These are phyloP conservation scores for Tricholoma furcatifolium DNA, from an alignment of 768 basidiomycete genomes.

Conservation along the genomic window DNA sequence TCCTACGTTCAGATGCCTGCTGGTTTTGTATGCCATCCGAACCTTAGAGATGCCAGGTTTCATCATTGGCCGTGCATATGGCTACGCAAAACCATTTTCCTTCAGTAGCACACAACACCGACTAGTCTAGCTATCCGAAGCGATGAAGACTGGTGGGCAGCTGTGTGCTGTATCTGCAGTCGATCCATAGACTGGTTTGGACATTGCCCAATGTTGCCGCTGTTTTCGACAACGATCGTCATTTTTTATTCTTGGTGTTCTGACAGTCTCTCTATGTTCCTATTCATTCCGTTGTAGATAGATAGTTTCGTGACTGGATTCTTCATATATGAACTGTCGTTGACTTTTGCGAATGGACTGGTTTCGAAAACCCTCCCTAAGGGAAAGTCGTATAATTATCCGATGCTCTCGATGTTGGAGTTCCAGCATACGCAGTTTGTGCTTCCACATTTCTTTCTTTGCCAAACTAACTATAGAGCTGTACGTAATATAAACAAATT, in stretches of 20 bases:
- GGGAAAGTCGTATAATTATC: neutral
- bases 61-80: slow-evolving; percentile 4
- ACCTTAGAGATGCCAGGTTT: neutral
- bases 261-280: neutral
- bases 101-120: neutral
- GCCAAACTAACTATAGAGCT: too few species aligned
- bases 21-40: neutral
- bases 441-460: too few species aligned
- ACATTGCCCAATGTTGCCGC: slow-evolving; percentile 6
- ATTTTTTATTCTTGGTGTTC: slow-evolving; percentile 5
- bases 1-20: slow-evolving; percentile 4
- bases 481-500: too few species aligned
- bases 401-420: too few species aligned
- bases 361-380: too few species aligned
- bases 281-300: neutral
- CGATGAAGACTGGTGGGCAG: slow-evolving; percentile 2
- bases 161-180: neutral
- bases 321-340: too few species aligned
- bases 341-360: too few species aligned
- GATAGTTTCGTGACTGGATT: neutral
- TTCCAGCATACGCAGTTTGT: too few species aligned
- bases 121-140: slow-evolving; percentile 1
- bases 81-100: neutral
- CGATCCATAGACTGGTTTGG: slow-evolving; percentile 7
- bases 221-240: slow-evolving; percentile 4